Base-by-base conservation (phyloP, 345 rosid genomes). In the Reutealis trisperma region DNA sequence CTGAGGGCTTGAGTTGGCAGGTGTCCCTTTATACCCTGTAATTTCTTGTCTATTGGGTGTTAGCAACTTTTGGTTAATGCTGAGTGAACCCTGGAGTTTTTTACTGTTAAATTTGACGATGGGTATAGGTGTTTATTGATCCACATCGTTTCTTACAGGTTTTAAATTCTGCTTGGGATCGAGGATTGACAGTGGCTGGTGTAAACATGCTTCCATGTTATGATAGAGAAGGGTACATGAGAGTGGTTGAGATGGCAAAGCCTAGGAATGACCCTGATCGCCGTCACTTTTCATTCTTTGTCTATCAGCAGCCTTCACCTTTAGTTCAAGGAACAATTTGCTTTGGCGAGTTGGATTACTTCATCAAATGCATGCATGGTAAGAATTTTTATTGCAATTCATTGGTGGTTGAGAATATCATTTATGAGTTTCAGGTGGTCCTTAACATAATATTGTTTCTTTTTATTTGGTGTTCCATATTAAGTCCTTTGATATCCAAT, bases 1-100 rank as follows among this genome's bases (percentile, higher is more conserved):
- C 97, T 21, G 98, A 93, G 80, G 89, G 92, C 82, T 81, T 91
- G 80, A 88, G 89, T 89, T 95, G 98, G 99, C 99, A 95, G 97
- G 99, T 92, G 27, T 58, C 44, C 75, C 24, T 11, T 61, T 54
- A 34, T 41, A 65, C 13, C 52, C 34, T 27, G 45, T 71, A 78
- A 25, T n/a, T 63, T 8, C 57, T 54, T 15, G 34, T 49, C 75
- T 57, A 25, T 51, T 25, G n/a, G 66, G 63, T 51, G 25, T 19
- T 76, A 58, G 73, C 45, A 42, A 59, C 59, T 76, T 60, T 18
- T 4, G 41, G 68, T 16, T 2, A 30, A 52, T 5, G 22, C 16
- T 52, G 24, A 10, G 42, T 63, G 59, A n/a, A 37, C 6, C 25
- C 27, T 62, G 13, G 13, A 44, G 27, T 44, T 75, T 51, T 30